Evolutionary conservation across 441 rosid genomes (phyloP), one percentile per base, ranked within the genome.

Genomic region (Brassica hybrid): DNA sequence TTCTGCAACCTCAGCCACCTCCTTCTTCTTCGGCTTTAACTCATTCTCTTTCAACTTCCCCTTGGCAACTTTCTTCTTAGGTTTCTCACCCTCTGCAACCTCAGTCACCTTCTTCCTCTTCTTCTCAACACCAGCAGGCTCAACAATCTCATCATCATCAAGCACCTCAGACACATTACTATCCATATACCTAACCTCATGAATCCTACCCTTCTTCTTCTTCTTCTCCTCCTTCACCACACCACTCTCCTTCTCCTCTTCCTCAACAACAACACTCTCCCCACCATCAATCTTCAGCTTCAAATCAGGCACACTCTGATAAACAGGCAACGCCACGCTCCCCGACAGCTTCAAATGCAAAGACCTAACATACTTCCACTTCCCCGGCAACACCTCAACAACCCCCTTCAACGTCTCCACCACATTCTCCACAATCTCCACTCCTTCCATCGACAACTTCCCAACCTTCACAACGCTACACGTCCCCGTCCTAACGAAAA

Each of bases 121-220:
- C 25, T 75, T 85, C 32, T 73, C 84, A 18, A 78, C 79, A 27
- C 60, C 81, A 38, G 17, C 79, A 57, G 69, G 56, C 65, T 75
- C 25, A 77, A 21, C 84, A 17, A 81, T 84, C 76, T 84, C 85
- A 25, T 82, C 86, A 8, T 79, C 85, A 34, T 84, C 83, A 48
- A 82, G 82, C 64, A 79, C 79, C 76, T 85, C 86, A 61, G 81
- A 34, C 17, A 80, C 75, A 72, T 74, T 69, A 50, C 79, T 81
- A 84, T 94, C 98, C 97, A 94, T 90, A 80, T 94, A 91, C 75
- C 83, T 88, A 81, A 90, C 88, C 81, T 90, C 96, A 61, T 86
- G 92, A 69, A 94, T 94, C 81, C 89, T 86, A 56, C 96, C 91
- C 66, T 86, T 92, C 88, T 82, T 89, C 65, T 85, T 80, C 48